Conservation (phyloP, 257 asterid species). For the Nyctanthes arbortristis region DNA sequence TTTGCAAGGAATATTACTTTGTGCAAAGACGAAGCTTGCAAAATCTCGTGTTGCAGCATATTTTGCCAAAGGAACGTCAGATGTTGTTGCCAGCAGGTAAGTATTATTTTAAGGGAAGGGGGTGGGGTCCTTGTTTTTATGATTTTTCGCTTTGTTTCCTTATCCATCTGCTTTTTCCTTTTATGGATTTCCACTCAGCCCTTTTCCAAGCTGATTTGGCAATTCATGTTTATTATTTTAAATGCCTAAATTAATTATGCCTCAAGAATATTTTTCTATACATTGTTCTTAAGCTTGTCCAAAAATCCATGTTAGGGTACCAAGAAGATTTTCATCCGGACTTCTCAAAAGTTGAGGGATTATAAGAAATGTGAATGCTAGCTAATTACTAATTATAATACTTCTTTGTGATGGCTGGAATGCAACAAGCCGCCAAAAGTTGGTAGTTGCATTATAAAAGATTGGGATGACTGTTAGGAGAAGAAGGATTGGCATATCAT, state of each 20-base stretch:
- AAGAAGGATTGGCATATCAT: not conserved
- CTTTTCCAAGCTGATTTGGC: not conserved
- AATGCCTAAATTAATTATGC: not conserved
- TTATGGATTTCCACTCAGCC: conserved; percentile 11
- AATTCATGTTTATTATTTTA: not conserved
- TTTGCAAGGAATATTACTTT: conserved; percentile 77
- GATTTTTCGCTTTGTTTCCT: not conserved
- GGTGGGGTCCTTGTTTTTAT: conserved; percentile 4
- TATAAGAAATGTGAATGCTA: not conserved
- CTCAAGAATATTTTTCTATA: not conserved
- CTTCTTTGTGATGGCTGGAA: not conserved
- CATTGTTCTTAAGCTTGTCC: not conserved
- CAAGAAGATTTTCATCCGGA: not conserved
- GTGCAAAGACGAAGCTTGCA: conserved; percentile 84
- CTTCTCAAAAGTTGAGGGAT: not conserved
- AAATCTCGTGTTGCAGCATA: conserved; percentile 82
- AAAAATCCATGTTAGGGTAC: not conserved
- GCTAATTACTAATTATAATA: not conserved
- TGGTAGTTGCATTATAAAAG: not conserved
- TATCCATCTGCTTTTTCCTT: not conserved
- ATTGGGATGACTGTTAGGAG: not conserved
- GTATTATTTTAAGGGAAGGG: conserved; percentile 24
- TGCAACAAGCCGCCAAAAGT: not conserved
- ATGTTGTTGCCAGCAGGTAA: conserved; percentile 55
- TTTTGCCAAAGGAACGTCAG: conserved; percentile 92